These are phyloP conservation scores for Ilyonectria sp. DNA, from an alignment of 2,329 filamentous ascomycete genomes.

Conservation along the genomic window DNA sequence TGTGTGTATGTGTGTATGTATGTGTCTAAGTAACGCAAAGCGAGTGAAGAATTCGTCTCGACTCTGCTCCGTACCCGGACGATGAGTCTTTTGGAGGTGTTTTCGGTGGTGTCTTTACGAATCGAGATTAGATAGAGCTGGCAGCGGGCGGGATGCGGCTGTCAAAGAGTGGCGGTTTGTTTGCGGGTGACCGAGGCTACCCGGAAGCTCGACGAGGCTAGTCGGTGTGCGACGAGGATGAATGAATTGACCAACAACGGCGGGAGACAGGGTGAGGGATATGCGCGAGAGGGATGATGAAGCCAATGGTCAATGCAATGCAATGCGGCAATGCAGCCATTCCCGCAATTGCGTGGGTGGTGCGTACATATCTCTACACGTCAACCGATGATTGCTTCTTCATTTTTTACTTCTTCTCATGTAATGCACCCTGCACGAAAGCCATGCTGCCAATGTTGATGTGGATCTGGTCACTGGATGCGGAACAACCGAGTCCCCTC, in stretches of 20 bases:
- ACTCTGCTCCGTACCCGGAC: slow-evolving; percentile 13
- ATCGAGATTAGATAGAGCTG: slow-evolving; percentile 17
- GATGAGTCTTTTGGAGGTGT: slow-evolving; percentile 11
- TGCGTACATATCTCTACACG: slow-evolving; percentile 3
- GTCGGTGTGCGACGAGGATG: not conserved
- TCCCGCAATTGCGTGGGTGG: slow-evolving; percentile 7
- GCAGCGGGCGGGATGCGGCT: slow-evolving; percentile 18
- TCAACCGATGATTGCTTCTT: not conserved
- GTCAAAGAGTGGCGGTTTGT: slow-evolving; percentile 18
- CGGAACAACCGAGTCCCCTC: not conserved
- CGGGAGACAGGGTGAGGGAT: slow-evolving; percentile 8
- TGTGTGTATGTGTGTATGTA: not conserved
- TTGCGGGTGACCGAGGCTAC: slow-evolving; percentile 27
- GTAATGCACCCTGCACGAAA: too few relatives aligned
- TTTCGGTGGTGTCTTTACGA: slow-evolving; percentile 6
- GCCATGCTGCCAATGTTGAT: too few relatives aligned
- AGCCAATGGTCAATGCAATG: slow-evolving; percentile 16
- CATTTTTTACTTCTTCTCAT: not conserved
- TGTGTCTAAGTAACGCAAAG: not conserved
- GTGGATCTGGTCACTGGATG: too few relatives aligned
- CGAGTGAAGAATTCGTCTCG: slow-evolving; percentile 6
- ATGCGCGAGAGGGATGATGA: not conserved
- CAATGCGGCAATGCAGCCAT: slow-evolving; percentile 26
- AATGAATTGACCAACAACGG: slow-evolving; percentile 16
- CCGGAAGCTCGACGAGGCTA: slow-evolving; percentile 11